These are phyloP conservation scores for Amesomyces nigricolor DNA, from an alignment of 2,329 filamentous ascomycete species.

Conservation along the genomic window DNA sequence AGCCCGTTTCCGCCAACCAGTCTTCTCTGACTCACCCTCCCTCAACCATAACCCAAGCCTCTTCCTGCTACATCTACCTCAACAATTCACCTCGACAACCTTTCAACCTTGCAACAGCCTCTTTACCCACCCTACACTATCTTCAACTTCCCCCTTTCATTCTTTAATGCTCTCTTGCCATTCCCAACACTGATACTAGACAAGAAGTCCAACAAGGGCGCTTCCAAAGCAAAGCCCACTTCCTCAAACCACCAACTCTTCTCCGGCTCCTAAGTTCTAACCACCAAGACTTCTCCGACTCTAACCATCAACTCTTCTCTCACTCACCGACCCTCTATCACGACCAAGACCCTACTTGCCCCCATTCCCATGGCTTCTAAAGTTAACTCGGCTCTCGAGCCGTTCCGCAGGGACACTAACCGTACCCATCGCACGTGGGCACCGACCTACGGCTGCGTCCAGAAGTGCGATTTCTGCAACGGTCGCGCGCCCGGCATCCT, in stretches of 20 bases:
- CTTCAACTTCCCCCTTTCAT: no score
- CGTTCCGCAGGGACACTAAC: neutral
- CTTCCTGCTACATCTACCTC: no score
- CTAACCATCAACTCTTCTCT: no score
- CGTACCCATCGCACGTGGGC: constrained; percentile 18
- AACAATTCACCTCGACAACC: no score
- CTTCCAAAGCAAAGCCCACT: neutral
- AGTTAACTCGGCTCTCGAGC: neutral
- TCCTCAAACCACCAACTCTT: neutral
- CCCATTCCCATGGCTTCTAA: neutral
- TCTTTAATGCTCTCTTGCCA: neutral
- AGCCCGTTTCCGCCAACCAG: neutral
- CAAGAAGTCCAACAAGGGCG: neutral
- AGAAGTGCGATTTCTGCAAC: constrained; percentile 25
- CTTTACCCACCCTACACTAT: no score
- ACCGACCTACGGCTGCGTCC: constrained; percentile 15
- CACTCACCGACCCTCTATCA: no score
- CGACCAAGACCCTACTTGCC: neutral
- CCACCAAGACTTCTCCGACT: no score
- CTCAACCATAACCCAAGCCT: no score
- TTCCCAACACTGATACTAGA: neutral
- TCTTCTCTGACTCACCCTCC: no score
- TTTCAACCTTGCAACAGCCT: no score
- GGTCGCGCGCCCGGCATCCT: constrained; percentile 16
- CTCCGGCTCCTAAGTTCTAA: no score